A percentile compares a stretch with the other conserved stretches of the same genome.
Conservation (phyloP, 139 green algal genomes). For the Chlorella ohadii region DNA sequence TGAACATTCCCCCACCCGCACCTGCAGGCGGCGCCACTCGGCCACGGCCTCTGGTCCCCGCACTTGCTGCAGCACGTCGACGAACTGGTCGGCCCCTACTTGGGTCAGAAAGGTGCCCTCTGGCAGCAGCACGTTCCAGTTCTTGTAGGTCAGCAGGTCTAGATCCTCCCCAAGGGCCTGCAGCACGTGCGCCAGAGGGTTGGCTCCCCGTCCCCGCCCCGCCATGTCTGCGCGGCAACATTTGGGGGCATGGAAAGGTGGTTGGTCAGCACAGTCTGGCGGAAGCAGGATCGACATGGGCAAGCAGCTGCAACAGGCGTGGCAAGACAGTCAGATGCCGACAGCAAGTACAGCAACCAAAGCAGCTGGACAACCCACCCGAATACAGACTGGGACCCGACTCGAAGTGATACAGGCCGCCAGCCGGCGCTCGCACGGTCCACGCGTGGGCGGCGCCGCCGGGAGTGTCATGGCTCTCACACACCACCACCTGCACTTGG, state of each 20-base stretch:
- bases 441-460: constrained; percentile 92
- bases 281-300: too few relatives aligned
- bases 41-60: constrained; percentile 51
- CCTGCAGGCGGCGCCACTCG: constrained; percentile 73
- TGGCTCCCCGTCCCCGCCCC: constrained; percentile 61
- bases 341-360: constrained; percentile 36
- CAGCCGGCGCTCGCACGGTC: constrained; percentile 20
- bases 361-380: too few relatives aligned
- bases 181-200: constrained; percentile 86
- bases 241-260: not conserved
- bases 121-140: constrained; percentile 95
- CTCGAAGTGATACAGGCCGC: constrained; percentile 90
- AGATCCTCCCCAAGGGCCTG: constrained; percentile 84
- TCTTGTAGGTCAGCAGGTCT: constrained; percentile 89
- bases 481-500: constrained; percentile 42
- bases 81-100: constrained; percentile 56
- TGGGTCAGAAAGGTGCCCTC: constrained; percentile 88
- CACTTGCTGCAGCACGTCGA: constrained; percentile 63
- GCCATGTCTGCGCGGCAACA: constrained; percentile 27
- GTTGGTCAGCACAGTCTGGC: too few relatives aligned
- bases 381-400: constrained; percentile 85
- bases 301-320: not conserved
- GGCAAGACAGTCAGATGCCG: not conserved
- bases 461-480: constrained; percentile 82
- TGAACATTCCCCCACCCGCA: not conserved